A percentile compares a stretch with the other conserved stretches of the same genome.
Conservation (phyloP, 2,329 filamentous ascomycete species). For the Pestalotiopsis sp. region DNA sequence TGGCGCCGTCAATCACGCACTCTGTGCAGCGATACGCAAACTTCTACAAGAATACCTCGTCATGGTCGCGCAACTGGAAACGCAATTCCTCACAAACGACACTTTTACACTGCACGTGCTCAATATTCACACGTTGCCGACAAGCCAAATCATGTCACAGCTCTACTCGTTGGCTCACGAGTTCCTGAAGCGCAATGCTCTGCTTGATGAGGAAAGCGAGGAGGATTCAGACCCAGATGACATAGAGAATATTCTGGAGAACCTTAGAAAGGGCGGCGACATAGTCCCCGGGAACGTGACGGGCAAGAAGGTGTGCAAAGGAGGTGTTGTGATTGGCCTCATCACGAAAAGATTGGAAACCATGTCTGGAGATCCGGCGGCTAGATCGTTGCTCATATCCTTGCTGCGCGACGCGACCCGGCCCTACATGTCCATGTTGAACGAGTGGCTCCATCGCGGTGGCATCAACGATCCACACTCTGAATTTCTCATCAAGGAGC, state of each 20-base stretch:
- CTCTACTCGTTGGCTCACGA: slow-evolving; percentile 87
- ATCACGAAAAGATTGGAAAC: slow-evolving; percentile 83
- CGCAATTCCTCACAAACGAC: slow-evolving; percentile 86
- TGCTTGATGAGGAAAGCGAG: slow-evolving; percentile 78
- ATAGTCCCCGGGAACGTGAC: slow-evolving; percentile 77
- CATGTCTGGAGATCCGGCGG: slow-evolving; percentile 92
- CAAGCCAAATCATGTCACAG: slow-evolving; percentile 88
- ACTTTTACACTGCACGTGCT: slow-evolving; percentile 92
- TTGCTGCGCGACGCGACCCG: slow-evolving; percentile 85
- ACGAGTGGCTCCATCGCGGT: slow-evolving; percentile 97
- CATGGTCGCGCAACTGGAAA: slow-evolving; percentile 90
- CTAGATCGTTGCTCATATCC: slow-evolving; percentile 78
- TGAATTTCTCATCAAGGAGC: slow-evolving; percentile 94
- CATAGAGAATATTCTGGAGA: slow-evolving; percentile 91
- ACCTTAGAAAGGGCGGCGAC: slow-evolving; percentile 83
- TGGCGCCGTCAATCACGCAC: slow-evolving; percentile 90
- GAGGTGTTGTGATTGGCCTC: slow-evolving; percentile 89
- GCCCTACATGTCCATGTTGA: slow-evolving; percentile 97
- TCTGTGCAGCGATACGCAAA: slow-evolving; percentile 93
- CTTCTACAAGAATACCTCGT: slow-evolving; percentile 92
- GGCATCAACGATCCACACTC: slow-evolving; percentile 92
- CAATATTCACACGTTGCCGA: slow-evolving; percentile 88
- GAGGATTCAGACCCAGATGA: slow-evolving; percentile 79
- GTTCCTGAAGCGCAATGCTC: slow-evolving; percentile 82
- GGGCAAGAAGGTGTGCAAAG: slow-evolving; percentile 91